Base-by-base conservation (phyloP, 129 eudicot species). In the Saposhnikovia divaricata region DNA sequence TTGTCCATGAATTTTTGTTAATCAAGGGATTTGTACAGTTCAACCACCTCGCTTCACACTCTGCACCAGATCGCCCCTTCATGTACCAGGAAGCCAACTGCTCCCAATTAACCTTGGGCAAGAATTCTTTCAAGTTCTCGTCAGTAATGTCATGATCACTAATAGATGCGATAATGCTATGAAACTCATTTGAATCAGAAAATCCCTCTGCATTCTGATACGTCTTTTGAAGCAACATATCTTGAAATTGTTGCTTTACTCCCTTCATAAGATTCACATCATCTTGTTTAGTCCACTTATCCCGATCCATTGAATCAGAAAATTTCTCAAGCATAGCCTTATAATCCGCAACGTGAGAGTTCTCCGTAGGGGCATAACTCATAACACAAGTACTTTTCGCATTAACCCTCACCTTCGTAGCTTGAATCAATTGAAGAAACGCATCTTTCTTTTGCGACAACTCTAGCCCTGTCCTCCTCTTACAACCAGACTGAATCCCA, bases 41-140 rank as follows among this genome's bases (percentile, higher is more conserved):
- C 74, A 89, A 82, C 95, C 92, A 94, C 87, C 96, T 91, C 59
- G 93, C 84, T 86, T 91, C 87, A 82, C 98, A 94, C 87, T 94
- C 98, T 43, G 85, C 86, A 53, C 97, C 97, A 79, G 96, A 81
- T 19, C 93, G 89, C 21, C 85, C 82, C 55, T 81, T 57, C 72
- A 83, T 61, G 79, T 89, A 77, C n/a, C n/a, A n/a, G n/a, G n/a
- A n/a, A n/a, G 93, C 87, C 80, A 94, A 80, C 45, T 83, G 84
- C 37, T 88, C 90, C 98, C 98, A 94, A 25, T 91, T 82, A 76
- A 94, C 93, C 85, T 86, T 86, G 53, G 90, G 91, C 78, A 88
- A 83, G 77, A 94, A 91, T 59, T 38, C 48, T 80, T 86, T 88
- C 61, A 93, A 84, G 57, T 80, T 84, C 80, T 93, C 89, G 21